phyloP scores from a whole-genome alignment of 108 stramenopile genomes.

The Cylindrotheca fusiformis region DNA sequence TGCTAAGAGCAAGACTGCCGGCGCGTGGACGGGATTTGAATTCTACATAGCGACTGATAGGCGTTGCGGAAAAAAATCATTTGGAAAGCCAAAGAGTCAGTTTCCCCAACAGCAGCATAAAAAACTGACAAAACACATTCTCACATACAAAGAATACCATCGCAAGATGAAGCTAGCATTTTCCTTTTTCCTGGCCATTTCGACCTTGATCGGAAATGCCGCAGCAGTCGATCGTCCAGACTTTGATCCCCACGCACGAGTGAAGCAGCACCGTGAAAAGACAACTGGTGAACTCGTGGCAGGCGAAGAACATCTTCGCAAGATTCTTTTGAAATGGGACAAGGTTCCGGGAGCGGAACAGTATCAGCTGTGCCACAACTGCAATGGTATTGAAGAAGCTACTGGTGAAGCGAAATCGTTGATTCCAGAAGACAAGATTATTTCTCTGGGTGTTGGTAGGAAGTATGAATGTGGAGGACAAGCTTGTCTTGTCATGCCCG shows the following conservation, averaged over 20 bases:
- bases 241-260: slow-evolving; percentile 21
- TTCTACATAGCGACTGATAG: no score
- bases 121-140: no score
- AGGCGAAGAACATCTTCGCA: slow-evolving; percentile 35
- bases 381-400: slow-evolving; percentile 9
- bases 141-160: no score
- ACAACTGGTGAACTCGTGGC: slow-evolving; percentile 20
- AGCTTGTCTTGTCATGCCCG: slow-evolving; percentile 11
- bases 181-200: no score
- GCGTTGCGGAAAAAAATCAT: no score
- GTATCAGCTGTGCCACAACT: slow-evolving; percentile 44
- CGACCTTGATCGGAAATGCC: background rate
- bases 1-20: no score
- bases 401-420: slow-evolving; percentile 16
- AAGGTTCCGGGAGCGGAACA: slow-evolving; percentile 7
- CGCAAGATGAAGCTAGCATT: no score
- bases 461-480: slow-evolving; percentile 8
- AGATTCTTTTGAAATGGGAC: slow-evolving; percentile 31
- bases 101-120: no score
- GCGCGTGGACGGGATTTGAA: no score
- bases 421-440: background rate
- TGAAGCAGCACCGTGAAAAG: slow-evolving; percentile 30
- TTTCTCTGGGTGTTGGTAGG: background rate
- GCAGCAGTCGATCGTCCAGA: slow-evolving; percentile 1
- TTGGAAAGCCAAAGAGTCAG: no score